Evolutionary conservation across 257 asterid genomes (phyloP).

Genomic region (Solanum virginianum): DNA sequence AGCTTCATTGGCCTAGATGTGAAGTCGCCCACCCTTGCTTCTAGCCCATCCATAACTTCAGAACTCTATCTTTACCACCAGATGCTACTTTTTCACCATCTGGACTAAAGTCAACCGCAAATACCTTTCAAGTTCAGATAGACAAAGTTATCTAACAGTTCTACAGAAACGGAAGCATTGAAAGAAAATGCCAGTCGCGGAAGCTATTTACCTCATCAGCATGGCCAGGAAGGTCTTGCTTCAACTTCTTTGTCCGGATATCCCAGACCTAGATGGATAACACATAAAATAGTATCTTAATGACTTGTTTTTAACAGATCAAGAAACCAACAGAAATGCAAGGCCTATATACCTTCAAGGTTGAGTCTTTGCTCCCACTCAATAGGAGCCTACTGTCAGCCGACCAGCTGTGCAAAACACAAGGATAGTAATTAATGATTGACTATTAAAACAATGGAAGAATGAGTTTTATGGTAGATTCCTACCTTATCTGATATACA

Average conservation of each 20-base stretch:
- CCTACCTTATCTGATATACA: slow-evolving; percentile 89
- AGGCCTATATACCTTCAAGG: slow-evolving; percentile 50
- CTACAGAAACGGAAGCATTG: not conserved
- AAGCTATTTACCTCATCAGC: slow-evolving; percentile 68
- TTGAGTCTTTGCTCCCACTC: slow-evolving; percentile 97
- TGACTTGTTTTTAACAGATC: not conserved
- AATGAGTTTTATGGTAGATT: not conserved
- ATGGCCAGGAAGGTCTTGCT: slow-evolving; percentile 96
- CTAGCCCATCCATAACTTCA: slow-evolving; percentile 95
- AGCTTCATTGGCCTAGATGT: not conserved
- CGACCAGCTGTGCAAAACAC: slow-evolving; percentile 66
- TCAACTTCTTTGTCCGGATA: slow-evolving; percentile 72
- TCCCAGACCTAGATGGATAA: slow-evolving; percentile 66
- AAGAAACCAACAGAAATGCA: not conserved
- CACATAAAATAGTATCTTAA: not conserved
- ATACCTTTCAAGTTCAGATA: slow-evolving; percentile 36
- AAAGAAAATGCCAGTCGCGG: not conserved
- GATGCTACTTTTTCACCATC: slow-evolving; percentile 98
- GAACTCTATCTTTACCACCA: slow-evolving; percentile 77
- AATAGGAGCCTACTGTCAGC: slow-evolving; percentile 91
- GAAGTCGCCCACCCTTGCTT: not conserved
- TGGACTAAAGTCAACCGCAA: slow-evolving; percentile 98
- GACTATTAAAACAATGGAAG: not conserved
- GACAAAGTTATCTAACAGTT: not conserved
- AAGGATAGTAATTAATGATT: slow-evolving; percentile 2